Base-by-base conservation (phyloP, 257 asterid genomes). In the Euphrasia confusa region DNA sequence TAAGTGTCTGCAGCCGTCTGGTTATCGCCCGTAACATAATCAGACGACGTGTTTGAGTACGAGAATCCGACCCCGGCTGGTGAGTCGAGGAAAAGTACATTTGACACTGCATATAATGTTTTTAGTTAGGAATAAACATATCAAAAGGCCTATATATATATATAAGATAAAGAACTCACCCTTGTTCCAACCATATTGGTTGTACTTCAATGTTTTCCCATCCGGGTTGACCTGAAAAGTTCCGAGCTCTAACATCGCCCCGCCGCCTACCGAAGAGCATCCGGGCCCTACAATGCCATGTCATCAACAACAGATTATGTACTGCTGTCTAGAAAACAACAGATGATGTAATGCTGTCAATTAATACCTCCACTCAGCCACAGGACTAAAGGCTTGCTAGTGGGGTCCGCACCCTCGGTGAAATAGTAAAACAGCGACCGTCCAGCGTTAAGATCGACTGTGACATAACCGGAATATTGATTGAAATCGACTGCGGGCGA, bases 61-160 rank as follows among this genome's bases (percentile, higher is more conserved):
- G 94, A 87, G 58, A 84, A 87, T 63, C 94, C 95, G 17, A 87
- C 95, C 0, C 95, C 88, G 0, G 94, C 91, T 0, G 91, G 96
- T 2, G 96, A 88, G 37, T 88, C 94, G 72, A 88, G 54, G 73
- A 79, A 88, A 13, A 88, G 37, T 0, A 88, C 73, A 48, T 85
- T 88, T 9, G 92, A 92, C 74, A 66, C 96, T 88, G 83, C 81
- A 74, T 71, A 3, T 18, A 39, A 21, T 45, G 26, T 54, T 24
- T 33, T 21, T 21, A 21, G 1, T 21, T 21, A n/a, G n/a, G n/a
- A n/a, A n/a, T 21, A 21, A 21, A 21, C 24, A 21, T 21, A 21
- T 21, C 24, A 21, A 21, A 21, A 21, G 24, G 0, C 24, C 24
- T 21, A 21, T 21, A 21, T n/a, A n/a, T n/a, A 21, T 21, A 21